Base-by-base conservation (phyloP, 306 rosid genomes). In the Pyrus communis region DNA sequence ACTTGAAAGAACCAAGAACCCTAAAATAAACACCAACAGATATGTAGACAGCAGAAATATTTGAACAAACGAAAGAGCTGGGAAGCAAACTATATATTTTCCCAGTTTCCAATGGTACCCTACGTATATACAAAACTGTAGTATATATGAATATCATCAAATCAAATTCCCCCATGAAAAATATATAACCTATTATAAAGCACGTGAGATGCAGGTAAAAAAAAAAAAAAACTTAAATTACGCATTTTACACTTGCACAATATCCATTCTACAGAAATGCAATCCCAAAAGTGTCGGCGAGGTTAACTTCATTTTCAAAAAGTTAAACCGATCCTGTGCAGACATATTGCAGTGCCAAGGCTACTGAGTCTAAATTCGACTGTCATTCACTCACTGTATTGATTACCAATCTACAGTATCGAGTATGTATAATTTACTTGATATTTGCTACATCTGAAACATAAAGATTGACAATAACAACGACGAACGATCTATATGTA, bases 221-320 rank as follows among this genome's bases (percentile, higher is more conserved):
- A 38, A 33, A 12, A 33, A 12, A 58, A 58, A 35, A 57, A 58
- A 58, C 67, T n/a, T 15, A 10, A 58, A 57, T 55, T 35, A 12
- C 55, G 65, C 14, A 42, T 3, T n/a, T 57, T 58, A n/a, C 28
- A 21, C 62, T 27, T 25, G 51, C 69, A 30, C 77, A 15, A 35
- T 57, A 35, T 27, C 30, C 67, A 1, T 61, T 27, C 18, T 4
- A 61, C 13, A 28, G 43, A 49, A 49, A 49, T 35, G 19, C 43
- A 60, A 42, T 73, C 69, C 76, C 42, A 45, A 74, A 25, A 45
- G 78, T 74, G 70, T 74, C 78, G 78, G 78, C 25, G 69, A 22
- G 59, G 45, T 59, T 22, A 25, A n/a, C 8, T 51, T 35, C 4
- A 12, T 18, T 35, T 59, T 30, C 9, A 40, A 73, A 73, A 58